Evolutionary conservation across 2,329 filamentous ascomycete genomes (phyloP).

Genomic region (Elsinoe arachidis): DNA sequence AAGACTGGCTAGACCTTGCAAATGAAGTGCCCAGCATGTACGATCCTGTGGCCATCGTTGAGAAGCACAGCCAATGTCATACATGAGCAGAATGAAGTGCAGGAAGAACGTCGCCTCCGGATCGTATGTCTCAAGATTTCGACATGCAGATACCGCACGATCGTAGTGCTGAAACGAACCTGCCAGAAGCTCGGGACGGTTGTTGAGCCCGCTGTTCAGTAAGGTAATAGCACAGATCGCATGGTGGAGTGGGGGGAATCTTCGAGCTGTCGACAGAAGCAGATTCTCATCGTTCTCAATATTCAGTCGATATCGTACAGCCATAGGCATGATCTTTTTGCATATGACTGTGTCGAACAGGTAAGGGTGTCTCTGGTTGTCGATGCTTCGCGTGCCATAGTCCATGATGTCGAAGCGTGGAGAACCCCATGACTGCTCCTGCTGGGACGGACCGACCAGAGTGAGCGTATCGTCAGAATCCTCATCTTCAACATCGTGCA

Average conservation of each 20-base stretch:
- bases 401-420: conserved; percentile 10
- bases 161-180: conserved; percentile 48
- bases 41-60: conserved; percentile 23
- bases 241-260: conserved; percentile 35
- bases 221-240: conserved; percentile 47
- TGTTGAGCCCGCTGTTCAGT: conserved; percentile 38
- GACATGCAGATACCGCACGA: conserved; percentile 35
- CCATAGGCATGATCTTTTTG: conserved; percentile 14
- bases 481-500: neutral
- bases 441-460: neutral
- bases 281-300: conserved; percentile 14
- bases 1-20: conserved; percentile 44
- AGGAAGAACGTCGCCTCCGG: conserved; percentile 49
- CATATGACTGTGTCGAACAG: conserved; percentile 13
- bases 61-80: conserved; percentile 38
- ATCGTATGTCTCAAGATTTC: conserved; percentile 38
- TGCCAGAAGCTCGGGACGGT: conserved; percentile 27
- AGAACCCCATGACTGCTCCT: neutral
- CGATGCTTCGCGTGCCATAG: conserved; percentile 2
- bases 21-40: conserved; percentile 47
- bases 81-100: conserved; percentile 49
- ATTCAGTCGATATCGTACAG: conserved; percentile 13
- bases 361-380: conserved; percentile 2
- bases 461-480: neutral
- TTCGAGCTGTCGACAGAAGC: conserved; percentile 7